Base-by-base conservation (phyloP, 805 yeast genomes). In the Pichia pseudocactophila region DNA sequence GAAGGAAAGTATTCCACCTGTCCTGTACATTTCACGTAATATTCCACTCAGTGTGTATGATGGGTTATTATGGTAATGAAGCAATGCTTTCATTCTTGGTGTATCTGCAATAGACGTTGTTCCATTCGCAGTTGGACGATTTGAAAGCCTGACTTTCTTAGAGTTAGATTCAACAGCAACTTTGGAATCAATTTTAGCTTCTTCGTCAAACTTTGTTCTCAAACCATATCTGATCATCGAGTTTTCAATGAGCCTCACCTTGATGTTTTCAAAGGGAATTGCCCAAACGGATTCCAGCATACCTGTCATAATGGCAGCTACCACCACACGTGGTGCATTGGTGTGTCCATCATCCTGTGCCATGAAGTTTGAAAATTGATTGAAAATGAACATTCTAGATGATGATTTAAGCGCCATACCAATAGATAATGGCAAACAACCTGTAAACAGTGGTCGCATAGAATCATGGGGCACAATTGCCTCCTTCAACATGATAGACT, bases 181-280 rank as follows among this genome's bases (percentile, higher is more conserved):
- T 9, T 31, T 15, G 7, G 31, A 18, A 4, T 32, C 25, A 20
- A 17, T 19, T n/a, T 39, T 35, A 13, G 22, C 44, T 15, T 41
- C 47, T 41, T 48, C 49, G 37, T 48, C 51, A 30, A 45, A 40
- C 26, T 30, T 45, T 4, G 51, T 46, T 20, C 47, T 46, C 46
- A 55, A 50, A 10, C 64, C 63, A n/a, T 56, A 52, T 16, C 28
- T 11, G 19, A 61, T 55, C 56, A 71, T 51, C 38, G 79, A 68
- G 55, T 82, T 79, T 53, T 86, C 94, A 47, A 87, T 80, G 84
- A 84, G 75, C 8, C 82, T 71, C 2, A 83, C 80, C 56, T 87
- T 87, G 50, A 87, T 69, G 54, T 81, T 84, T 56, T 90, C 98
- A 58, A 90, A 89, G 0, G 97, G 98, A 16, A 92, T 83, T 18